Percentiles rank a stretch among this genome's conserved stretches.
phyloP scores from a whole-genome alignment of 1,284 basidiomycete species.

The Malassezia cuniculi region DNA sequence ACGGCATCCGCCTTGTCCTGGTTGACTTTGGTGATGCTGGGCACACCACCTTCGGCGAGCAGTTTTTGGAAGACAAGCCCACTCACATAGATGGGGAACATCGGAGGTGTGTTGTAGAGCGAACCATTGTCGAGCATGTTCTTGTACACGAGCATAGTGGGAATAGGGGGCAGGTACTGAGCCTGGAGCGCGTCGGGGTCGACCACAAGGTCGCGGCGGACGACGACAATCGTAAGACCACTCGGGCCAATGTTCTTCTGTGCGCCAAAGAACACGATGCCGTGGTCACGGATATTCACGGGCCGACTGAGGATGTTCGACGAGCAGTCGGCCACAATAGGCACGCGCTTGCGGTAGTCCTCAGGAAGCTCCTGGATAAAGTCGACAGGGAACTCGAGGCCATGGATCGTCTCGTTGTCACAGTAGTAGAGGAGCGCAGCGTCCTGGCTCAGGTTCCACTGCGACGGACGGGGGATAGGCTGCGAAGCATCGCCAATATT shows the following conservation, averaged over 20 bases:
- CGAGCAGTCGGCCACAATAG: slow-evolving; percentile 87
- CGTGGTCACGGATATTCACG: slow-evolving; percentile 60
- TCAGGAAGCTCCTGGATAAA: slow-evolving; percentile 61
- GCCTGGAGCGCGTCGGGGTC: slow-evolving; percentile 31
- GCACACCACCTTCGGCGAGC: slow-evolving; percentile 55
- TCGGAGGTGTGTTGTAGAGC: slow-evolving; percentile 88
- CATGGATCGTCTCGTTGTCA: slow-evolving; percentile 98
- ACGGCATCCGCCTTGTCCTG: slow-evolving; percentile 23
- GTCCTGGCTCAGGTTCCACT: slow-evolving; percentile 60
- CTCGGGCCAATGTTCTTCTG: slow-evolving; percentile 98
- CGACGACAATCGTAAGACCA: slow-evolving; percentile 82
- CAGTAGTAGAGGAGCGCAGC: slow-evolving; percentile 87
- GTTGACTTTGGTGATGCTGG: slow-evolving; percentile 42
- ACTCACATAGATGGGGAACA: slow-evolving; percentile 80
- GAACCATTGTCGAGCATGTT: slow-evolving; percentile 64
- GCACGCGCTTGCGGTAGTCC: slow-evolving; percentile 51
- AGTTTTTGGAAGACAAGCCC: slow-evolving; percentile 72
- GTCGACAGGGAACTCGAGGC: slow-evolving; percentile 68
- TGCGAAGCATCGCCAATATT: slow-evolving; percentile 20
- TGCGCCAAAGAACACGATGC: slow-evolving; percentile 91
- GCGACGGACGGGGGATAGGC: slow-evolving; percentile 59
- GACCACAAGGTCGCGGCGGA: slow-evolving; percentile 64
- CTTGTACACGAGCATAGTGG: slow-evolving; percentile 72
- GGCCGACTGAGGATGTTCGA: slow-evolving; percentile 95
- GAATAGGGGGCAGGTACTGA: slow-evolving; percentile 55